phyloP scores from a whole-genome alignment of 257 asterid species.

The Solanum acaule region DNA sequence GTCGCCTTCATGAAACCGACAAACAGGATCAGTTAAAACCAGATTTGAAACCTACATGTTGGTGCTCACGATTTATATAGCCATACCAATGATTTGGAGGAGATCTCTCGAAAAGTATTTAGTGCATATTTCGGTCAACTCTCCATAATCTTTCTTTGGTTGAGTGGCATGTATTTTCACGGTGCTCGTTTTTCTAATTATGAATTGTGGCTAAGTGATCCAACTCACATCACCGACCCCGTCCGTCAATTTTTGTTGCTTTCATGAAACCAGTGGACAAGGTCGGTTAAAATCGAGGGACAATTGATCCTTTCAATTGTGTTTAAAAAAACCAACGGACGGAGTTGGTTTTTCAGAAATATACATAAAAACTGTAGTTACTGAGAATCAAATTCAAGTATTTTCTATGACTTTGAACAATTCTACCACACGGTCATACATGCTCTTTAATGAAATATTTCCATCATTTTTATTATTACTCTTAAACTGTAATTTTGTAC shows the following conservation, averaged over 20 bases:
- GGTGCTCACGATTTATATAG: too few species aligned
- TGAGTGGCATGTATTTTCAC: neutral
- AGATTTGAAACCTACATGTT: too few species aligned
- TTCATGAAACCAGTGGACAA: neutral
- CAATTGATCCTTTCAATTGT: rapidly evolving
- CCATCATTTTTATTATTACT: neutral
- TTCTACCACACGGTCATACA: neutral
- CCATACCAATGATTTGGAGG: too few species aligned
- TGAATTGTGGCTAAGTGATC: neutral
- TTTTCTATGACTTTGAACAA: neutral
- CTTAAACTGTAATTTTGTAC: neutral
- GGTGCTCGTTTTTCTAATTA: neutral
- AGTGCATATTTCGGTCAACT: too few species aligned
- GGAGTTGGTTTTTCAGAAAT: too few species aligned
- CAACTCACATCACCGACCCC: neutral
- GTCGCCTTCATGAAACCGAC: neutral
- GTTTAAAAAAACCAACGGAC: rapidly evolving
- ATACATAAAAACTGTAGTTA: neutral
- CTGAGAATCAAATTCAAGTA: neutral
- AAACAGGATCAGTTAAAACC: too few species aligned
- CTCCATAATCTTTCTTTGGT: too few species aligned
- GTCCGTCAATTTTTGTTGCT: too few species aligned
- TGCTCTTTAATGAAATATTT: neutral
- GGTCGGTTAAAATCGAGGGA: neutral
- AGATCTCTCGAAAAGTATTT: too few species aligned